Evolutionary conservation across 768 basidiomycete species (phyloP), one percentile per base, ranked within the genome.

Genomic region (Filobasidium floriforme): DNA sequence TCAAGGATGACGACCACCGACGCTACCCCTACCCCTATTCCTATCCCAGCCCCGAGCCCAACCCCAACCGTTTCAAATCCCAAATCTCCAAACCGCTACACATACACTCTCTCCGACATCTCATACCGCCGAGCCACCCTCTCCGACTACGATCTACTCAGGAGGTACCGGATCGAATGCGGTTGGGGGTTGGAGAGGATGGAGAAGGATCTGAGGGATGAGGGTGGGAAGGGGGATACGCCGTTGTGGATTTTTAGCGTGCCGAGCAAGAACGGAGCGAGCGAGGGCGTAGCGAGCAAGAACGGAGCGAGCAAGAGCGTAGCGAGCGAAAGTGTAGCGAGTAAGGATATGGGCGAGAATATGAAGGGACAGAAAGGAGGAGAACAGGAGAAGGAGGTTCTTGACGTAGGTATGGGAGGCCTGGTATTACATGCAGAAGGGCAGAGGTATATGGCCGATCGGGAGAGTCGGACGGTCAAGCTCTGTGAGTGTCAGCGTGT

Each of bases 361-460:
- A n/a, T n/a, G n/a, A n/a, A n/a, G n/a, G 18, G 24, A n/a, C 46
- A 12, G 46, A 24, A 6, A 18, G 24, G 5, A 19, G 46, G 9
- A 43, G 61, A 60, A 24, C 64, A 59, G 0, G 57, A 64, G 26
- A 43, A 18, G 18, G 64, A 32, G 37, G n/a, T n/a, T n/a, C n/a
- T n/a, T n/a, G 72, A 71, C 29, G 69, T 72, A 1, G 73, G 73
- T 1, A 74, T 74, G 73, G 73, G 68, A 37, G 66, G 71, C 15
- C 70, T 71, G 71, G 61, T 66, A n/a, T 41, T 74, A 26, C 67
- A 72, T 41, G 29, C 60, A 24, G 41, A 41, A 4, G 69, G 55
- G 7, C 66, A 74, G 55, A 66, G 61, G 10, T 65, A 66, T 15
- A 60, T 59, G 32, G 73, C 73, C 6, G 66, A 65, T 62, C 41